phyloP scores from a whole-genome alignment of 2,329 filamentous ascomycete species.

The Microascus cirrosus region DNA sequence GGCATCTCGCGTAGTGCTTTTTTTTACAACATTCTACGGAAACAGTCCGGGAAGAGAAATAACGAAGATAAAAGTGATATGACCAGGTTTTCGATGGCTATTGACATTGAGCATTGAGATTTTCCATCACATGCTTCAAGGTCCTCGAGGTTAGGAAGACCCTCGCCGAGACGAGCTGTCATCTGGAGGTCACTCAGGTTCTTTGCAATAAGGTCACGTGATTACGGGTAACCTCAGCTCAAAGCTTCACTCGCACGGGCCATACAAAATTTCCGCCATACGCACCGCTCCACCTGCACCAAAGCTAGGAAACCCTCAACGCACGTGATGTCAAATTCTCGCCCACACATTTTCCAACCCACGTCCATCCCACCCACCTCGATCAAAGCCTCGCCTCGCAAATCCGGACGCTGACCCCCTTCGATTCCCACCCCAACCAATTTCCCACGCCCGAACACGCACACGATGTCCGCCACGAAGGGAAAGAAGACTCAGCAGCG shows the following conservation, averaged over 20 bases:
- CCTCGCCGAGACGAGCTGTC: too few relatives aligned
- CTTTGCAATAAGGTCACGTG: too few relatives aligned
- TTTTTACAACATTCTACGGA: too few relatives aligned
- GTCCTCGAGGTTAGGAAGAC: too few relatives aligned
- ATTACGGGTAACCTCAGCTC: neutral
- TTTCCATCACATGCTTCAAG: too few relatives aligned
- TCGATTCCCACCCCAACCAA: slow-evolving; percentile 4
- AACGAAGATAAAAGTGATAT: too few relatives aligned
- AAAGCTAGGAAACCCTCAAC: slow-evolving; percentile 3
- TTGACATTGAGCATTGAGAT: too few relatives aligned
- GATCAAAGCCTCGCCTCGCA: neutral
- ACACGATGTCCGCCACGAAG: slow-evolving; percentile 29
- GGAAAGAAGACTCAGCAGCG: slow-evolving; percentile 53
- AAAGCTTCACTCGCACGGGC: neutral
- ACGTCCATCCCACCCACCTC: slow-evolving; percentile 5
- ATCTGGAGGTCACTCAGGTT: too few relatives aligned
- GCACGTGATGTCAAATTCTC: slow-evolving; percentile 6
- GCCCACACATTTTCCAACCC: slow-evolving; percentile 7
- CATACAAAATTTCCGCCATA: neutral
- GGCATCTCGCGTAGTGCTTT: too few relatives aligned
- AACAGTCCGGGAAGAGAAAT: too few relatives aligned
- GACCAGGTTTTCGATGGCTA: too few relatives aligned
- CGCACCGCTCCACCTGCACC: neutral
- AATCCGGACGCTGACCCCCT: neutral
- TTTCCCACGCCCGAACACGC: slow-evolving; percentile 6